Evolutionary conservation across 345 rosid genomes (phyloP), one percentile per base, ranked within the genome.

Genomic region (Heritiera littoralis): DNA sequence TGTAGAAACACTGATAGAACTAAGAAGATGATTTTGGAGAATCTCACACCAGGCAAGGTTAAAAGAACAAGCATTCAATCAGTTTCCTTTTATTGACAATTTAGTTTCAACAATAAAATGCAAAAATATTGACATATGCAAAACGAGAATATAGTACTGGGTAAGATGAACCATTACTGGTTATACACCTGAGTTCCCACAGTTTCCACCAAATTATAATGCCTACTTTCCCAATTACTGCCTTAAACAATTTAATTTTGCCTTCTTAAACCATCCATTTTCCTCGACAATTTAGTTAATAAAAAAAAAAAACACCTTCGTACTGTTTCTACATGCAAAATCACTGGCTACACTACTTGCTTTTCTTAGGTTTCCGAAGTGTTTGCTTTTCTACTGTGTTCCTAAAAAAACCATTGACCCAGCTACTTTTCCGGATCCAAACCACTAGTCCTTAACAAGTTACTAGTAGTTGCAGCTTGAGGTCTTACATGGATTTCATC

Each of bases 401-500:
- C 4, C 55, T 46, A 9, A 55, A 20, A 23, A 46, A 69, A 11
- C 40, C 40, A 48, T 6, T 28, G 12, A n/a, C n/a, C 56, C 9
- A 3, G 58, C 58, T 46, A 48, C 58, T 69, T 69, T 13, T 68
- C 35, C 49, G 1, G 54, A 43, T 45, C 18, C 35, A 68, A 45
- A 46, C 55, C 9, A 0, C 9, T 41, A 18, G 32, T 41, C 51
- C 23, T 67, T 67, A n/a, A n/a, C 52, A 67, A 67, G 30, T 41
- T 43, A 45, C 52, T 67, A 67, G 54, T n/a, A 43, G 17, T 20
- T 2, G 55, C 10, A 35, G 73, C 55, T 17, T 45, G 30, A 68
- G 51, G 45, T 51, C 59, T 71, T 18, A 30, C 15, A 71, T 23
- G 75, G 58, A 71, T 51, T 71, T 51, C 59, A 51, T 71, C 45